Base-by-base conservation (phyloP, 2,329 filamentous ascomycete species). In the Cadophora sp. region DNA sequence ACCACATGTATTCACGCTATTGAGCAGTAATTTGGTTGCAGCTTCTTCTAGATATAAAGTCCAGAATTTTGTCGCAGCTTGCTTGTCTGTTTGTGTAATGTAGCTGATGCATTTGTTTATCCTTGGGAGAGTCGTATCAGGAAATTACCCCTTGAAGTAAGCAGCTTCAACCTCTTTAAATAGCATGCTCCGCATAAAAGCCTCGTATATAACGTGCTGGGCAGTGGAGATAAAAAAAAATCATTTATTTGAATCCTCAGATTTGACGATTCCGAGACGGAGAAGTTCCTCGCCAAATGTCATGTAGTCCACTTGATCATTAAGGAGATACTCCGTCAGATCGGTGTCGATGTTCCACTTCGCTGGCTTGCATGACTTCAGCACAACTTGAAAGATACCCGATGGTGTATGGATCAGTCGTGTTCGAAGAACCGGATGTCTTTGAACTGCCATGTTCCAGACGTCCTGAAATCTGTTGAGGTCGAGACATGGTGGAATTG, bases 151-250 rank as follows among this genome's bases (percentile, higher is more conserved):
- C 39, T 39, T 11, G 30, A 51, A 50, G n/a, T 68, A 68, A 11
- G 39, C 47, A n/a, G 47, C 22, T 27, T 61, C 63, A 24, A 60
- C 33, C 14, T 66, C 63, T 60, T 64, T 62, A 16, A 60, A 58
- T 1, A 68, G 20, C 53, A 68, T 39, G 33, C 76, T 75, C 51
- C 80, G 72, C 45, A 79, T 81, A 79, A 78, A 82, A 9, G 83
- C 87, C 76, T 90, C 87, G 72, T 89, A 90, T 0, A 88, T 70
- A 1, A 84, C 82, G 76, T 90, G 87, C 70, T 88, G 87, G 8
- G 89, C 62, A 0, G 65, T 68, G 27, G 59, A 66, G 20, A 68
- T 45, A 22, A 66, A 70, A 22, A 66, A 70, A 47, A 41, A 68
- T 50, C 48, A 41, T 7, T 56, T 27, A 7, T 48, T 36, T 13